Conservation (phyloP, 768 basidiomycete species). For the Lentinula boryana region DNA sequence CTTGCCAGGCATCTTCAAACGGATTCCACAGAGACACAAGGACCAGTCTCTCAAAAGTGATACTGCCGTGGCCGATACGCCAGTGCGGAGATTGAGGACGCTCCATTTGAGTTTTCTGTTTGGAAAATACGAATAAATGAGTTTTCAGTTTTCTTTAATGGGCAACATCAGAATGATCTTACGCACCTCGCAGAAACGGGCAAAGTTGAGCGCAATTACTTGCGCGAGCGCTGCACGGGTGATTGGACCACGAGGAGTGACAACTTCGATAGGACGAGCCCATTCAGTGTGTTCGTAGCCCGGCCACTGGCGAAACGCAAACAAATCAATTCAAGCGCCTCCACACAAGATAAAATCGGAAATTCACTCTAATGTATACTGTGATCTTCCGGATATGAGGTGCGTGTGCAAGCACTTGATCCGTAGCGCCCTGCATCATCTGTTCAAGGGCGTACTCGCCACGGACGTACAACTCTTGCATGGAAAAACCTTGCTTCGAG, state of each 20-base stretch:
- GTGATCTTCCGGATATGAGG: slow-evolving; percentile 24
- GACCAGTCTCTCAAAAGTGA: slow-evolving; percentile 35
- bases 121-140: neutral
- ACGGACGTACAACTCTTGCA: slow-evolving; percentile 36
- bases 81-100: slow-evolving; percentile 21
- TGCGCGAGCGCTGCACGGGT: slow-evolving; percentile 37
- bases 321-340: neutral
- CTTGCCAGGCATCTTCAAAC: slow-evolving; percentile 41
- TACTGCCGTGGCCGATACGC: slow-evolving; percentile 25
- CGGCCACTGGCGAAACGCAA: slow-evolving; percentile 32
- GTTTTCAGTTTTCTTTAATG: neutral
- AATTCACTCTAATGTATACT: slow-evolving; percentile 33
- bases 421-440: slow-evolving; percentile 33
- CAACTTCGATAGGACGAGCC: slow-evolving; percentile 30
- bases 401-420: slow-evolving; percentile 30
- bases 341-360: neutral
- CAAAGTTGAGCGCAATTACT: slow-evolving; percentile 28
- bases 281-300: slow-evolving; percentile 39
- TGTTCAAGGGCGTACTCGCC: slow-evolving; percentile 26
- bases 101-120: slow-evolving; percentile 24
- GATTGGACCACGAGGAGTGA: slow-evolving; percentile 26
- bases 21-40: slow-evolving; percentile 36
- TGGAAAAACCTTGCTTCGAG: slow-evolving; percentile 34
- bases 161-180: neutral
- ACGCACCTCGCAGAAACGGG: slow-evolving; percentile 32